Evolutionary conservation across 805 yeast species (phyloP).

Genomic region (Sugiyamaella qingdaonensis): DNA sequence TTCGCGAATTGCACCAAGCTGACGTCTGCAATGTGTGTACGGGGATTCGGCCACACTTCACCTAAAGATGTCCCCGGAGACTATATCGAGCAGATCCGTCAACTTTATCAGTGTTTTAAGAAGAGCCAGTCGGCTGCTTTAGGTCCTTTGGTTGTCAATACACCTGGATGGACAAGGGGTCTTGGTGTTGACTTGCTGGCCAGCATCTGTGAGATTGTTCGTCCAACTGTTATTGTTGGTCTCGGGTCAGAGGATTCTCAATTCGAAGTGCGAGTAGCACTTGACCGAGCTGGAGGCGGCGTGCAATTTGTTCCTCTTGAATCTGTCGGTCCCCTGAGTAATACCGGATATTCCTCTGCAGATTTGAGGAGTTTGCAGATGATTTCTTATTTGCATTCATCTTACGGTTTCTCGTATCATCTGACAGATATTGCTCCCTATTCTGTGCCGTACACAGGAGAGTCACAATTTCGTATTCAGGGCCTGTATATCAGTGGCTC

Average conservation of each 20-base stretch:
- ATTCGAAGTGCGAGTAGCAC: conserved; percentile 2
- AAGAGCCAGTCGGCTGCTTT: not conserved
- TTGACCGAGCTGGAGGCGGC: not conserved
- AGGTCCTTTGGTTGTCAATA: conserved; percentile 55
- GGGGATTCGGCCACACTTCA: conserved; percentile 59
- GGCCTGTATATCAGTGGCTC: conserved; percentile 29
- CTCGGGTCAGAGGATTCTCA: conserved; percentile 41
- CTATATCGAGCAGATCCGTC: conserved; percentile 44
- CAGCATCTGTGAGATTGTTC: conserved; percentile 36
- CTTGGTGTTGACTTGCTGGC: conserved; percentile 67
- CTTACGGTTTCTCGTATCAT: conserved; percentile 25
- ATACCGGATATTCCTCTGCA: conserved; percentile 17
- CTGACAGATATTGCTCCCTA: conserved; percentile 33
- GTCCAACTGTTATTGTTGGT: conserved; percentile 56
- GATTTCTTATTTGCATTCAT: conserved; percentile 28
- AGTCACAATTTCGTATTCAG: conserved; percentile 16
- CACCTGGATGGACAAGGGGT: conserved; percentile 93
- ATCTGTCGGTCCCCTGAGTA: not conserved
- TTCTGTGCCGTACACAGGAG: conserved; percentile 23
- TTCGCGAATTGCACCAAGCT: conserved; percentile 30
- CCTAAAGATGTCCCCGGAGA: conserved; percentile 63
- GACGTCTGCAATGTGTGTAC: conserved; percentile 22
- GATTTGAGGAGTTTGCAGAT: conserved; percentile 25
- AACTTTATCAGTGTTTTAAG: conserved; percentile 37
- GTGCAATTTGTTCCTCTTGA: conserved; percentile 6